Base-by-base conservation (phyloP, 176 grass and related monocot genomes). In the Phyllostachys edulis region DNA sequence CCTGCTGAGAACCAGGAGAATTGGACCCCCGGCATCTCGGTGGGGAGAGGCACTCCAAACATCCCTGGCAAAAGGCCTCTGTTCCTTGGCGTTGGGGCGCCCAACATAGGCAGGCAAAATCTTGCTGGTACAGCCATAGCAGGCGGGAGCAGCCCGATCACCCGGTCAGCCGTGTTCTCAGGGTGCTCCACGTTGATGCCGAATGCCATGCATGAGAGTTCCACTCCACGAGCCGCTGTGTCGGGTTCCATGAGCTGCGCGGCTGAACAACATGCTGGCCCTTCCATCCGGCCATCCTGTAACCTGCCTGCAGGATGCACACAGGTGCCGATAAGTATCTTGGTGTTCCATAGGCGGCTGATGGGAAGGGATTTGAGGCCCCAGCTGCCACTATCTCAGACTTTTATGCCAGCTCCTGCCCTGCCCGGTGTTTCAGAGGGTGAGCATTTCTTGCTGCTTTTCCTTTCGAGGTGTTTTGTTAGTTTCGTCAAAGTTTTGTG, bases 241-340 rank as follows among this genome's bases (percentile, higher is more conserved):
- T 50, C 63, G 20, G 46, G 41, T 75, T 54, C 45, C 8, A 75
- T 37, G 62, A 69, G 32, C 80, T 12, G 75, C 5, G 9, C 61
- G 54, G 14, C 59, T 67, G 84, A 83, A 36, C 79, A 87, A 44
- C 57, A 51, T 18, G 89, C 14, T 23, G 49, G 9, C 40, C 44
- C 75, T 36, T 83, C 68, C 49, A 36, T 38, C 80, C 68, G 36
- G 68, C 24, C 89, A 44, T 44, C 80, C 60, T 69, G 24, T 66
- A 74, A 69, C 82, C 7, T 90, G 32, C 84, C 73, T 80, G 24
- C 68, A 5, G 84, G 68, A 18, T 84, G 61, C 84, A 87, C 89
- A 4, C 89, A 84, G 62, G 84, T 90, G 75, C 89, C 89, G 27
- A 87, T 90, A 37, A 83, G 14, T 52, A 90, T 90, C 59, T 0